These are phyloP conservation scores for Fusarium mexicanum DNA, from an alignment of 2,329 filamentous ascomycete genomes.

Conservation along the genomic window DNA sequence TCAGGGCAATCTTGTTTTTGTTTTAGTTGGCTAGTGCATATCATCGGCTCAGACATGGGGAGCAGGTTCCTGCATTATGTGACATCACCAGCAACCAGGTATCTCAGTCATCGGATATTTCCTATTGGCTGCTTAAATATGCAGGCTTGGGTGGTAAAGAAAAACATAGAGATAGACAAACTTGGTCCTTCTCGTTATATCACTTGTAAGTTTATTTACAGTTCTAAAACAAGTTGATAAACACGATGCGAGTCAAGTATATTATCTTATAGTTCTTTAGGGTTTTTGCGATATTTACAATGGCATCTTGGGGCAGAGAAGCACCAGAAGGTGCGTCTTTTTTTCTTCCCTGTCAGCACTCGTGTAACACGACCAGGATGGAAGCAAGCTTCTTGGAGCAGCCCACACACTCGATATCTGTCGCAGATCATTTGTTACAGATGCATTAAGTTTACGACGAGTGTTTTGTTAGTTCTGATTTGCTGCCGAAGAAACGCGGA, in stretches of 20 bases:
- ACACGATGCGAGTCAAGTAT: background rate
- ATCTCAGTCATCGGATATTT: conserved; percentile 8
- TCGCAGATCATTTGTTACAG: conserved; percentile 18
- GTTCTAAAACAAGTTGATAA: background rate
- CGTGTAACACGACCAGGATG: conserved; percentile 1
- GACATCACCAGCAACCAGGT: conserved; percentile 27
- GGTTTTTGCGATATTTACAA: background rate
- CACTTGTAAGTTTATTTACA: background rate
- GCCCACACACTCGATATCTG: background rate
- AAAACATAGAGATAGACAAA: background rate
- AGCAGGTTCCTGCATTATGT: conserved; percentile 36
- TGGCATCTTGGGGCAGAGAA: background rate
- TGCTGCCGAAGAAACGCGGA: background rate
- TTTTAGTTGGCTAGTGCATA: conserved; percentile 1
- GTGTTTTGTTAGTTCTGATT: background rate
- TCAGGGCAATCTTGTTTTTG: conserved; percentile 17
- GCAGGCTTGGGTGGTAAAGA: background rate
- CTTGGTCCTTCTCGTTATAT: background rate
- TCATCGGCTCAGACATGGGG: background rate
- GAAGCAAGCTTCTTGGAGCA: conserved; percentile 26
- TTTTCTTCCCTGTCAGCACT: background rate
- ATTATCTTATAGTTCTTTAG: background rate
- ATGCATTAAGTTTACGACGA: conserved; percentile 1
- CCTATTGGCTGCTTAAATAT: conserved; percentile 13
- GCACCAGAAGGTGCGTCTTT: background rate